phyloP scores from a whole-genome alignment of 2,329 filamentous ascomycete genomes.

The Fusarium stilboides region DNA sequence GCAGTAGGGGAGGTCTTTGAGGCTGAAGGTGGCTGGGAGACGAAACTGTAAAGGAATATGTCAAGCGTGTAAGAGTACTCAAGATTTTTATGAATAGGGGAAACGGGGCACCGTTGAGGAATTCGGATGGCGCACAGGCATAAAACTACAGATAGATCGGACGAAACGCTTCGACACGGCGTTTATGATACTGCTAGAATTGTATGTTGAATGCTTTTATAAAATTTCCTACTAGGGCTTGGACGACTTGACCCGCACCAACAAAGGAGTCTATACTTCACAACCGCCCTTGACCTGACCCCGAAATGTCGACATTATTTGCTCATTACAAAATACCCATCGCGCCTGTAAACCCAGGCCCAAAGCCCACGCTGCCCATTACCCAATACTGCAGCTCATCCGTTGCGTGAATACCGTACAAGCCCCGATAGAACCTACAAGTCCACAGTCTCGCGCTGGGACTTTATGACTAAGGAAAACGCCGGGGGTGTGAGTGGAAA shows the following conservation, averaged over 20 bases:
- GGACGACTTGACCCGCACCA: slow-evolving; percentile 18
- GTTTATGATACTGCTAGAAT: slow-evolving; percentile 2
- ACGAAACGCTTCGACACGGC: neutral
- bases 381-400: slow-evolving; percentile 34
- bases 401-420: slow-evolving; percentile 23
- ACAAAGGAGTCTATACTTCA: slow-evolving; percentile 22
- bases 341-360: slow-evolving; percentile 24
- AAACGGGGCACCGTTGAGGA: neutral
- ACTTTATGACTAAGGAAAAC: slow-evolving; percentile 38
- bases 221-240: slow-evolving; percentile 25
- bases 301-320: slow-evolving; percentile 27
- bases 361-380: slow-evolving; percentile 23
- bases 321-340: slow-evolving; percentile 40
- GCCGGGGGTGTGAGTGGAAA: slow-evolving; percentile 34
- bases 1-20: slow-evolving; percentile 56
- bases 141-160: slow-evolving; percentile 12
- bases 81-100: slow-evolving; percentile 9
- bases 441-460: slow-evolving; percentile 11
- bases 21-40: slow-evolving; percentile 50
- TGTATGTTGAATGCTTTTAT: slow-evolving; percentile 39
- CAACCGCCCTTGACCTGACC: slow-evolving; percentile 5
- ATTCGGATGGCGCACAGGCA: slow-evolving; percentile 13
- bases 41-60: slow-evolving; percentile 16
- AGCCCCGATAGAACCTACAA: slow-evolving; percentile 7
- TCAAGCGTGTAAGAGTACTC: slow-evolving; percentile 6